Evolutionary conservation across 495 filamentous ascomycete genomes (phyloP).

Genomic region (Aspergillus haitiensis): DNA sequence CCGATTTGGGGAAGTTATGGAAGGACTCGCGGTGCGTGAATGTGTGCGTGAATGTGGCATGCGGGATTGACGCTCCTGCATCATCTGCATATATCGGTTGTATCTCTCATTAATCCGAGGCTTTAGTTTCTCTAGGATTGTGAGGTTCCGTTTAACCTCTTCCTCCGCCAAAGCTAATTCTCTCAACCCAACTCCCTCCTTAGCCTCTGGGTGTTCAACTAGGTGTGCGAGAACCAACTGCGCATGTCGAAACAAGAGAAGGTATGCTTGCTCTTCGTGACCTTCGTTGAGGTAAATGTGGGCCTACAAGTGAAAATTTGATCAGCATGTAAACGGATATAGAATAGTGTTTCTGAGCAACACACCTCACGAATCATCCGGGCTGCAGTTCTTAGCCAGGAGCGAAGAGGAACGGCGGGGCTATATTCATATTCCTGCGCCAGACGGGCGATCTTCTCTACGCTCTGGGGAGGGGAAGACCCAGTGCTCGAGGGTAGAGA

Average conservation of each 20-base stretch:
- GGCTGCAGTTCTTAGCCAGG: slow-evolving; percentile 80
- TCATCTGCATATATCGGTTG: slow-evolving; percentile 57
- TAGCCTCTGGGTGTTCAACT: slow-evolving; percentile 58
- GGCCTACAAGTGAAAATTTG: slow-evolving; percentile 46
- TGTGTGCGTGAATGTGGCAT: slow-evolving; percentile 24
- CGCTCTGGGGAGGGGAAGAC: slow-evolving; percentile 57
- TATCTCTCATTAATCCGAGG: slow-evolving; percentile 67
- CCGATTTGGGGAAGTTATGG: slow-evolving; percentile 19
- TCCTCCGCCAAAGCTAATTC: slow-evolving; percentile 51
- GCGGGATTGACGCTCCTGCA: slow-evolving; percentile 48
- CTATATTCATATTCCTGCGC: slow-evolving; percentile 81
- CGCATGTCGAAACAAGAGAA: slow-evolving; percentile 81
- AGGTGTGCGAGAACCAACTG: slow-evolving; percentile 65
- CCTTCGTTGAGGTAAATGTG: slow-evolving; percentile 81
- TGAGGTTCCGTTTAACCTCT: slow-evolving; percentile 54
- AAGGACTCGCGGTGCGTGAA: slow-evolving; percentile 12
- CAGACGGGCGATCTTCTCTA: slow-evolving; percentile 67
- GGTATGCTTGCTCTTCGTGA: slow-evolving; percentile 81
- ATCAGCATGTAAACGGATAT: no score
- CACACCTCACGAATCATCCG: slow-evolving; percentile 76
- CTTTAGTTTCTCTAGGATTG: slow-evolving; percentile 63
- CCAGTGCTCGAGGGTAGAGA: slow-evolving; percentile 24
- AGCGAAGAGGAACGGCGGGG: slow-evolving; percentile 65
- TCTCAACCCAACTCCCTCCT: slow-evolving; percentile 48
- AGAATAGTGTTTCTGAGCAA: not conserved